These are phyloP conservation scores for Sclerotinia glacialis DNA, from an alignment of 2,329 filamentous ascomycete species.

Conservation along the genomic window DNA sequence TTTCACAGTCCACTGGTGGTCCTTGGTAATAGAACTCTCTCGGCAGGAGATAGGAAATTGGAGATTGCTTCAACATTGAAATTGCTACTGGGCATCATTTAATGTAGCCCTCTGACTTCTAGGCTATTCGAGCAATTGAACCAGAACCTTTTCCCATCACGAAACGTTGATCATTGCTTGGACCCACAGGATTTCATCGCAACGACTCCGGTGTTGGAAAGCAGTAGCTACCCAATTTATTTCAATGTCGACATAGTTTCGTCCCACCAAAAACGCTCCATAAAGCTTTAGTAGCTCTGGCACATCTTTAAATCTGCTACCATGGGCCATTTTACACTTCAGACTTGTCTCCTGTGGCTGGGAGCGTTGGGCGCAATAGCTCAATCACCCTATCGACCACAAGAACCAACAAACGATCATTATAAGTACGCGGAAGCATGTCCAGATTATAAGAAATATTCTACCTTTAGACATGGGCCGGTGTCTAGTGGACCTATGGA, in stretches of 20 bases:
- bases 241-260: neutral
- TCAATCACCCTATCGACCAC: conserved; percentile 19
- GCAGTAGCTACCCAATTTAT: neutral
- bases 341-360: conserved; percentile 13
- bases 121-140: neutral
- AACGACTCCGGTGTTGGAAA: neutral
- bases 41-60: no score
- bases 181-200: neutral
- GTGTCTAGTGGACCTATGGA: conserved; percentile 74
- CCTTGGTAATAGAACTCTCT: no score
- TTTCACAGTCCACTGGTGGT: no score
- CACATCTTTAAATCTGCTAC: neutral
- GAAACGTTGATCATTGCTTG: conserved; percentile 7
- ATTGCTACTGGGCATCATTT: neutral
- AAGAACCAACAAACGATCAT: conserved; percentile 11
- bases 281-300: neutral
- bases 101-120: no score
- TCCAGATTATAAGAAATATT: conserved; percentile 41
- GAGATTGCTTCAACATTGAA: neutral
- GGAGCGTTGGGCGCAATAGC: conserved; percentile 15
- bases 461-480: conserved; percentile 57
- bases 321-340: conserved; percentile 1
- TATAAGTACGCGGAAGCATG: conserved; percentile 34
- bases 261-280: neutral
- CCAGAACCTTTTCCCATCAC: neutral